Evolutionary conservation across 495 filamentous ascomycete species (phyloP), one percentile per base, ranked within the genome.

Genomic region (Penicillium egyptiacum): DNA sequence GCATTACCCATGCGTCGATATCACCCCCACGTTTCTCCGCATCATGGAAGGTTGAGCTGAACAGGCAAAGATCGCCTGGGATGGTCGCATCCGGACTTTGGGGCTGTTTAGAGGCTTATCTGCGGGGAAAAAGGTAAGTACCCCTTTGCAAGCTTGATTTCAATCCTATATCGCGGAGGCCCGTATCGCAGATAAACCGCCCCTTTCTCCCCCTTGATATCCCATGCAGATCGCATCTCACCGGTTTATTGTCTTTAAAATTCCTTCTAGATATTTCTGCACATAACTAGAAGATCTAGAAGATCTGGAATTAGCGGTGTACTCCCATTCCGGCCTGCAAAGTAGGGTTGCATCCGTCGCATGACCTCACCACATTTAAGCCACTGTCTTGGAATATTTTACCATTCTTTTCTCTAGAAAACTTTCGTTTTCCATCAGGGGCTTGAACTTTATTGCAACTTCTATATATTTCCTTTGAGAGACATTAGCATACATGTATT

Each of bases 11-110:
- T 31, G 25, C n/a, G 19, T 12, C 39, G 23, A 57, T 57, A 45
- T 47, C 59, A 60, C 59, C 65, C 62, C 62, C 62, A 62, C 62
- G 61, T 43, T 64, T 67, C 65, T 67, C 65, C 62, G 62, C 65
- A 67, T 55, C 23, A 35, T 44, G 28, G 50, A 55, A 35, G 40
- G 20, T 35, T 39, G 8, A 31, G 31, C 30, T 17, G 35, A 53
- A 41, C 42, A 26, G 45, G 50, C 19, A 54, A 55, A 30, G 46
- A 56, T 56, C 54, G 54, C 35, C 44, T 35, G 52, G 43, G 51
- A 61, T 53, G 47, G 62, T 67, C 65, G 64, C 64, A 67, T 67
- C 54, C 51, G 31, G 31, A 11, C 5, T 4, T 31, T 37, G 12
- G 14, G 22, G 10, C 6, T 35, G 16, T 6, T 14, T 19, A 17